Percentiles rank a stretch among this genome's conserved stretches.
Evolutionary conservation across 139 green algal species (phyloP).

Genomic region (Nannochloris sp.): DNA sequence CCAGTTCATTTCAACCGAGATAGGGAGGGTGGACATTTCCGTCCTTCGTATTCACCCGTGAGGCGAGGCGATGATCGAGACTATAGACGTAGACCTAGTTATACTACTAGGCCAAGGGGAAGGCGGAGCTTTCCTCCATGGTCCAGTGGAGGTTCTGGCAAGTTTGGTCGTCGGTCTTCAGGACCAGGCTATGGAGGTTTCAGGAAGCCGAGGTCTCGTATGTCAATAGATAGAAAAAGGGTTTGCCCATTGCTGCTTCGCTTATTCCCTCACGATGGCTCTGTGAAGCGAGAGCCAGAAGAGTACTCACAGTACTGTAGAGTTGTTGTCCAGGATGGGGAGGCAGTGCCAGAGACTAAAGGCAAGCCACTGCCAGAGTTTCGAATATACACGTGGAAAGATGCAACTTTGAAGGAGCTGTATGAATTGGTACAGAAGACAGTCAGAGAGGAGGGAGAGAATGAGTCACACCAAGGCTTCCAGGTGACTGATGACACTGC

Average conservation of each 20-base stretch:
- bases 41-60: no score
- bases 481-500: constrained; percentile 28
- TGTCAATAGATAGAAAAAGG: constrained; percentile 23
- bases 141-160: no score
- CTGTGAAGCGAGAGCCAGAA: constrained; percentile 2
- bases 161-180: no score
- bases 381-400: constrained; percentile 86
- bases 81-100: no score
- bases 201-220: background rate
- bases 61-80: no score
- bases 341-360: background rate
- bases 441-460: constrained; percentile 78
- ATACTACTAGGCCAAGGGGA: no score
- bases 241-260: constrained; percentile 74
- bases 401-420: constrained; percentile 84
- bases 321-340: no score
- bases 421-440: constrained; percentile 83
- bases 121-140: no score
- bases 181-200: no score
- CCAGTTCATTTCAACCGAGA: no score
- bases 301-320: constrained; percentile 12
- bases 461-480: constrained; percentile 7
- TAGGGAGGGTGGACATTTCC: no score
- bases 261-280: constrained; percentile 58
- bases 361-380: constrained; percentile 29